phyloP scores from a whole-genome alignment of 257 asterid species.

The Marsdenia floribunda region DNA sequence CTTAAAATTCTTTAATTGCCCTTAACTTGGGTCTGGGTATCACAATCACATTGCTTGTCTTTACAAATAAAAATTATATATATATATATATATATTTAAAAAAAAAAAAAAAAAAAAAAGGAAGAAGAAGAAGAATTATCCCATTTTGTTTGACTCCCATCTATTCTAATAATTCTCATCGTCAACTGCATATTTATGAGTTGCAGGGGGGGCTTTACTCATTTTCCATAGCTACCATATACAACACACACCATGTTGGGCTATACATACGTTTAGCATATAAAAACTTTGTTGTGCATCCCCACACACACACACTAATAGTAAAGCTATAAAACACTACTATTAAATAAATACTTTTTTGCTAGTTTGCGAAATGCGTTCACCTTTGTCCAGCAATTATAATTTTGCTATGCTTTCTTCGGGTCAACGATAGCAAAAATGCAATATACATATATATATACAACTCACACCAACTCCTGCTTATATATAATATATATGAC shows the following conservation, averaged over 20 bases:
- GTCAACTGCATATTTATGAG: not conserved
- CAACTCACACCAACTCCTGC: not conserved
- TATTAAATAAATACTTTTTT: too few species aligned
- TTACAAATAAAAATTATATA: too few species aligned
- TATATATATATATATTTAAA: too few species aligned
- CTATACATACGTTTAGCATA: not conserved
- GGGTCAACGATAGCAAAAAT: conserved; percentile 3
- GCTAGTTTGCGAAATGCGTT: not conserved
- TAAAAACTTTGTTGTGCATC: not conserved
- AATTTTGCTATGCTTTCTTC: not conserved
- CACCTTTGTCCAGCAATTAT: not conserved
- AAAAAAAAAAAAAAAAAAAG: too few species aligned
- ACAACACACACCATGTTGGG: not conserved
- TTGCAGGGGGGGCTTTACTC: not conserved
- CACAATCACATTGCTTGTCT: too few species aligned
- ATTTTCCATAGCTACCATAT: not conserved
- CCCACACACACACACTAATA: too few species aligned
- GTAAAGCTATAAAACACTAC: not conserved
- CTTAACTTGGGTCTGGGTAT: too few species aligned
- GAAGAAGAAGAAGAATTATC: too few species aligned
- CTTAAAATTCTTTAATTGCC: too few species aligned
- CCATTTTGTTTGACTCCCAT: not conserved
- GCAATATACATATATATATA: not conserved
- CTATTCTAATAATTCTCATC: not conserved
- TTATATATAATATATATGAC: not conserved